Conservation (phyloP, 495 filamentous ascomycete species). For the Tuber brumale region DNA sequence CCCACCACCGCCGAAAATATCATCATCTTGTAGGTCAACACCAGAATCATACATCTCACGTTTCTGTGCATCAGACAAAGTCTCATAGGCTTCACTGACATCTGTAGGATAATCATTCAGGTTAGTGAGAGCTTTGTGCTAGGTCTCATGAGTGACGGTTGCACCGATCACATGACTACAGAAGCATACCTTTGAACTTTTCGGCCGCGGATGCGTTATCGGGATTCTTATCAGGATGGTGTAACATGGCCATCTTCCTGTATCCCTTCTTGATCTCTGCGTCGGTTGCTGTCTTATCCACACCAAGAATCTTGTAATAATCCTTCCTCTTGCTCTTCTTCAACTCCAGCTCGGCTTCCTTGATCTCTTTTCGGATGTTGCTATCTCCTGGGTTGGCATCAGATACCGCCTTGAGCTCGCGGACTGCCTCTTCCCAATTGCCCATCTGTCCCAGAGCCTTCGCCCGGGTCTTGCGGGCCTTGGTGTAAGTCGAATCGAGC, state of each 20-base stretch:
- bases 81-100: constrained; percentile 42
- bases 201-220: constrained; percentile 74
- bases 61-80: constrained; percentile 52
- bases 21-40: constrained; percentile 79
- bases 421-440: constrained; percentile 83
- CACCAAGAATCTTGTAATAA: constrained; percentile 92
- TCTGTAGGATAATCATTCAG: constrained; percentile 36
- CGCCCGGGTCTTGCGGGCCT: constrained; percentile 88
- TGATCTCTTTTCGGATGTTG: constrained; percentile 71
- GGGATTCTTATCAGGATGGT: constrained; percentile 96
- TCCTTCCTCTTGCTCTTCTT: constrained; percentile 98
- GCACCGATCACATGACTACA: background rate
- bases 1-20: constrained; percentile 73
- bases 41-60: constrained; percentile 86
- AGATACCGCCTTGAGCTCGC: constrained; percentile 76
- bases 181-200: constrained; percentile 86
- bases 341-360: constrained; percentile 83
- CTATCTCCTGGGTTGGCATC: constrained; percentile 76
- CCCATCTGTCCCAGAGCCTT: constrained; percentile 77
- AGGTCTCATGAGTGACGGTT: constrained; percentile 63
- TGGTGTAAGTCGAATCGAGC: constrained; percentile 76
- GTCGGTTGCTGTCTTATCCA: constrained; percentile 80
- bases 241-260: constrained; percentile 82
- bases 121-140: constrained; percentile 66
- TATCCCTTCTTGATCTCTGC: constrained; percentile 94